Percentiles rank a stretch among this genome's conserved stretches.
Evolutionary conservation across 495 filamentous ascomycete genomes (phyloP).

Genomic region (Copromyces sp.): DNA sequence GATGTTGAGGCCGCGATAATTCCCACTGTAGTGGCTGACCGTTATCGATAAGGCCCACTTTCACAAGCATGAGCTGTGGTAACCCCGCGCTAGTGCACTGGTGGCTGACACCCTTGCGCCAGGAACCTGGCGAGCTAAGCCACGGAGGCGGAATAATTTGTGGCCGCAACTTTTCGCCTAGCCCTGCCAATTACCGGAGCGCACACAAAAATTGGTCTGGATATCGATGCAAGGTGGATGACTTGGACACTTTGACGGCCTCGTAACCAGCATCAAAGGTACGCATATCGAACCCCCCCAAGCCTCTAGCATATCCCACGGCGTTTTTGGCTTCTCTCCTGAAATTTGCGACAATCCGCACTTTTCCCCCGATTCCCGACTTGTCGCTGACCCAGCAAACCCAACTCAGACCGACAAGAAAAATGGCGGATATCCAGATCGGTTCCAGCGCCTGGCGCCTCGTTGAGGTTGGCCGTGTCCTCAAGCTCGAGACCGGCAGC

Average conservation of each 20-base stretch:
- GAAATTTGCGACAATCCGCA: constrained; percentile 4
- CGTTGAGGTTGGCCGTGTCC: constrained; percentile 94
- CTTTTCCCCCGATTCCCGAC: constrained; percentile 8
- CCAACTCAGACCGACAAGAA: constrained; percentile 16
- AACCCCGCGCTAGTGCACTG: background rate
- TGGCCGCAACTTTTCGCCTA: constrained; percentile 25
- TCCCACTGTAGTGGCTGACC: background rate
- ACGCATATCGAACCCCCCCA: constrained; percentile 15
- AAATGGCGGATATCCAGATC: constrained; percentile 27
- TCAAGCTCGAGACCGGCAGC: constrained; percentile 67
- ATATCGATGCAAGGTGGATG: constrained; percentile 25
- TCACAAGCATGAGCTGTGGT: background rate
- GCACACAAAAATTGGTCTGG: constrained; percentile 29
- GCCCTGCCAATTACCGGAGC: constrained; percentile 27
- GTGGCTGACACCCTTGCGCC: background rate
- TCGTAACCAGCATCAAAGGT: constrained; percentile 26
- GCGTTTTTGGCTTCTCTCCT: constrained; percentile 5
- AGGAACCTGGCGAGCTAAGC: background rate
- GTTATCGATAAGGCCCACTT: background rate
- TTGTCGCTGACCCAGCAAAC: constrained; percentile 19
- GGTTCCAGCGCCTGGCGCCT: constrained; percentile 55
- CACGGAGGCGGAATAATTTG: constrained; percentile 21
- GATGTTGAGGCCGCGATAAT: background rate
- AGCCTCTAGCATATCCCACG: constrained; percentile 3
- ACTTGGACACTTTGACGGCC: constrained; percentile 29